Evolutionary conservation across 768 basidiomycete genomes (phyloP).

Genomic region (Trametes maxima): DNA sequence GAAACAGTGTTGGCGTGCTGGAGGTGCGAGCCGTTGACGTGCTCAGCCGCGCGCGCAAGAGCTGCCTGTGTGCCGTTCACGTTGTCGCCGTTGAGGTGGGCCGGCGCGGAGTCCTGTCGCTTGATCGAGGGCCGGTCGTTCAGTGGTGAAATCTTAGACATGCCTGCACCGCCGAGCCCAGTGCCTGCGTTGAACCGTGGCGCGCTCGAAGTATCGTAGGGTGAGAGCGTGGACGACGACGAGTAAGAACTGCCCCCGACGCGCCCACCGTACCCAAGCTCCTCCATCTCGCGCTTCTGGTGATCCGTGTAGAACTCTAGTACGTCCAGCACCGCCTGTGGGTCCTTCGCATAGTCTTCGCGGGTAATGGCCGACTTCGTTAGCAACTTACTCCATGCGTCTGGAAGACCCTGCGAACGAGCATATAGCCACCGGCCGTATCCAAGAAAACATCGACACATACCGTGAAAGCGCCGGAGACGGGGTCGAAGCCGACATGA

Average conservation of each 20-base stretch:
- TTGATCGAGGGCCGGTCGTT: conserved; percentile 41
- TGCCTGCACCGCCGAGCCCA: conserved; percentile 73
- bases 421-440: neutral
- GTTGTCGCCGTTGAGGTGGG: conserved; percentile 35
- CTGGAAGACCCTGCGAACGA: conserved; percentile 79
- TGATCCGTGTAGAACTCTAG: conserved; percentile 99
- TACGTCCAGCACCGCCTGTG: conserved; percentile 95
- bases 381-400: conserved; percentile 96
- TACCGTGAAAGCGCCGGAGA: conserved; percentile 92
- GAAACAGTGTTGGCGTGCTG: conserved; percentile 47
- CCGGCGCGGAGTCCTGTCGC: conserved; percentile 51
- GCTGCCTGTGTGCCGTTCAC: conserved; percentile 41
- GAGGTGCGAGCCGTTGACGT: conserved; percentile 56
- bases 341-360: conserved; percentile 96
- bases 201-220: conserved; percentile 45
- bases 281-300: conserved; percentile 91
- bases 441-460: conserved; percentile 34
- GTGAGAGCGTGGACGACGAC: conserved; percentile 31
- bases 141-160: conserved; percentile 44
- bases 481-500: conserved; percentile 95
- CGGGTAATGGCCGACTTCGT: conserved; percentile 97
- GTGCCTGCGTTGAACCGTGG: conserved; percentile 91
- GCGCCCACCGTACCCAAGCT: conserved; percentile 40
- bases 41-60: conserved; percentile 57
- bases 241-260: conserved; percentile 27